Evolutionary conservation across 2,329 filamentous ascomycete genomes (phyloP).

Genomic region (Colletotrichum agaves): DNA sequence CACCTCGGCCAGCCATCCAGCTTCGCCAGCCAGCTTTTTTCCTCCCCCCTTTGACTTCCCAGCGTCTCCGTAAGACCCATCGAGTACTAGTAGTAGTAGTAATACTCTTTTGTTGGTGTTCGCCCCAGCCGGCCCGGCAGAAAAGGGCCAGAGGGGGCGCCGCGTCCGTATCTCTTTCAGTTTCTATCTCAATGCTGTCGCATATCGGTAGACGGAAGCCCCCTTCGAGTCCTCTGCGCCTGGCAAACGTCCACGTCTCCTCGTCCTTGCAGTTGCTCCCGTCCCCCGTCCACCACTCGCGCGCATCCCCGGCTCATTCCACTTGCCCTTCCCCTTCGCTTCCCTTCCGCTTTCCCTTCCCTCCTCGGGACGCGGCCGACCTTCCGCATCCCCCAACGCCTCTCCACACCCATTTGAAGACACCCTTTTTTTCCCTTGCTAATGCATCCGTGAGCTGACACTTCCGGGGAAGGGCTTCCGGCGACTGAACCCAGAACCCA

Average conservation of each 20-base stretch:
- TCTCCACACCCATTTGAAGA: slow-evolving; percentile 29
- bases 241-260: slow-evolving; percentile 7
- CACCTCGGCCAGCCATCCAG: slow-evolving; percentile 27
- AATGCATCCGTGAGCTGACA: slow-evolving; percentile 38
- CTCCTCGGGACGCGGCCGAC: slow-evolving; percentile 24
- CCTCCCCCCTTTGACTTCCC: not conserved
- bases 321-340: not conserved
- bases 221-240: not conserved
- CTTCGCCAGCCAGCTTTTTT: not conserved
- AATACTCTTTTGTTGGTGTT: slow-evolving; percentile 11
- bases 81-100: not conserved
- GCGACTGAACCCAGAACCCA: slow-evolving; percentile 36
- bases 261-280: slow-evolving; percentile 5
- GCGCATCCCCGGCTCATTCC: slow-evolving; percentile 19
- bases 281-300: slow-evolving; percentile 20
- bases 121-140: not conserved
- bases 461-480: slow-evolving; percentile 37
- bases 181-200: not conserved
- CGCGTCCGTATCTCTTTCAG: not conserved
- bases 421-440: slow-evolving; percentile 20
- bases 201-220: slow-evolving; percentile 7
- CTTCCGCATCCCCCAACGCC: slow-evolving; percentile 12
- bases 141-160: slow-evolving; percentile 12
- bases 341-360: not conserved
- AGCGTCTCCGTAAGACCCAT: not conserved